Evolutionary conservation across 345 rosid genomes (phyloP).

Genomic region (Leavenworthia alabamica): DNA sequence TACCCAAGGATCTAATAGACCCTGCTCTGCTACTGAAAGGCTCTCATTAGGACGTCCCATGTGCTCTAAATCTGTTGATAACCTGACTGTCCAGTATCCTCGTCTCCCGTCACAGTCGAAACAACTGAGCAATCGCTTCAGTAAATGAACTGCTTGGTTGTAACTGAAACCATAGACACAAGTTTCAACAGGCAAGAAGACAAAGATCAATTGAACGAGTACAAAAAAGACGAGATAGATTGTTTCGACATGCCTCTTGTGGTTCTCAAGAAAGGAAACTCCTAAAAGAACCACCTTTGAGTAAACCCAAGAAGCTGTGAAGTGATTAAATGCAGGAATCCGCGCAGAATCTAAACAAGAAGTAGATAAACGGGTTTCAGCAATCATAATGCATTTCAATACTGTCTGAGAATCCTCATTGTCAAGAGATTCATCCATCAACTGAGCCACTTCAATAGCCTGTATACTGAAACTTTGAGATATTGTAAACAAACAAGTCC

Average conservation of each 20-base stretch:
- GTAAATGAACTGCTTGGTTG: conserved; percentile 47
- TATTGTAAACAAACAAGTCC: not conserved
- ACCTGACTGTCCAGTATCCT: conserved; percentile 87
- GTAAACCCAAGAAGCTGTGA: conserved; percentile 73
- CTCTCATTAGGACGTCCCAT: conserved; percentile 63
- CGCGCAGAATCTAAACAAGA: conserved; percentile 32
- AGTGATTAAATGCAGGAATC: conserved; percentile 35
- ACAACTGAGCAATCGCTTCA: conserved; percentile 52
- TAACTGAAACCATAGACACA: conserved; percentile 44
- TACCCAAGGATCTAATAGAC: conserved; percentile 75
- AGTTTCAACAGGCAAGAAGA: conserved; percentile 4
- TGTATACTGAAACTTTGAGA: conserved; percentile 35
- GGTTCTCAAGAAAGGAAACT: conserved; percentile 74
- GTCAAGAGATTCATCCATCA: conserved; percentile 83
- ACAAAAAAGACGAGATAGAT: not conserved
- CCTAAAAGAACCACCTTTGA: conserved; percentile 81
- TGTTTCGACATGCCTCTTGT: conserved; percentile 53
- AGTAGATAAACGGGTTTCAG: conserved; percentile 45
- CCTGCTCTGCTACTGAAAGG: conserved; percentile 73
- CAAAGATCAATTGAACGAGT: not conserved
- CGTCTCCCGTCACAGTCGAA: conserved; percentile 72
- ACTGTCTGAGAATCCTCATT: conserved; percentile 43
- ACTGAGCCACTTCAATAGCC: conserved; percentile 90
- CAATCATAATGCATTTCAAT: conserved; percentile 54
- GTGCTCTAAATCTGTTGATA: conserved; percentile 86